Evolutionary conservation across 2,329 filamentous ascomycete genomes (phyloP).

Genomic region (Fusarium compactum): DNA sequence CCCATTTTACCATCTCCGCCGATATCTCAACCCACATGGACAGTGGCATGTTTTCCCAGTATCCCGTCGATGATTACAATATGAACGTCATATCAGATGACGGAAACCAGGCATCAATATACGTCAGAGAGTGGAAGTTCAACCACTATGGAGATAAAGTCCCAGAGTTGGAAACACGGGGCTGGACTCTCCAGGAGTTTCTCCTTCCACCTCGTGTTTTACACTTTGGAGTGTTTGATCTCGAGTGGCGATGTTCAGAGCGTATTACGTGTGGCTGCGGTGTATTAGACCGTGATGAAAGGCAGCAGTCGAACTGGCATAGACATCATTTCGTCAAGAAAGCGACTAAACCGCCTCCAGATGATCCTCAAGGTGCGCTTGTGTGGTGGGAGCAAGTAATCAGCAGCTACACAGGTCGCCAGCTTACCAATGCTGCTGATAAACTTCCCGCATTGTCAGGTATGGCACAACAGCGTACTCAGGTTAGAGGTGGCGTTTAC

Average conservation of each 20-base stretch:
- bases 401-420: neutral
- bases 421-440: neutral
- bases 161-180: neutral
- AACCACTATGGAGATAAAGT: neutral
- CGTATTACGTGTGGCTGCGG: neutral
- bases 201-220: neutral
- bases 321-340: neutral
- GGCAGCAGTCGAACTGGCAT: neutral
- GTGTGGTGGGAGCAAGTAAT: neutral
- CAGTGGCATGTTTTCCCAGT: neutral
- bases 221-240: neutral
- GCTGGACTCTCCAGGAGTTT: constrained; percentile 4
- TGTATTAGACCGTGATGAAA: neutral
- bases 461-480: neutral
- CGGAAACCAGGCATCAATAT: neutral
- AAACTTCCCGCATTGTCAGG: neutral
- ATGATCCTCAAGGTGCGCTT: neutral
- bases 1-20: neutral
- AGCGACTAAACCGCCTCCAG: neutral
- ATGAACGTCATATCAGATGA: neutral
- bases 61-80: neutral
- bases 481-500: neutral
- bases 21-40: constrained; percentile 1
- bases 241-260: neutral
- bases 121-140: neutral